Evolutionary conservation across 805 yeast genomes (phyloP).

Genomic region (Myxozyma mucilagina): DNA sequence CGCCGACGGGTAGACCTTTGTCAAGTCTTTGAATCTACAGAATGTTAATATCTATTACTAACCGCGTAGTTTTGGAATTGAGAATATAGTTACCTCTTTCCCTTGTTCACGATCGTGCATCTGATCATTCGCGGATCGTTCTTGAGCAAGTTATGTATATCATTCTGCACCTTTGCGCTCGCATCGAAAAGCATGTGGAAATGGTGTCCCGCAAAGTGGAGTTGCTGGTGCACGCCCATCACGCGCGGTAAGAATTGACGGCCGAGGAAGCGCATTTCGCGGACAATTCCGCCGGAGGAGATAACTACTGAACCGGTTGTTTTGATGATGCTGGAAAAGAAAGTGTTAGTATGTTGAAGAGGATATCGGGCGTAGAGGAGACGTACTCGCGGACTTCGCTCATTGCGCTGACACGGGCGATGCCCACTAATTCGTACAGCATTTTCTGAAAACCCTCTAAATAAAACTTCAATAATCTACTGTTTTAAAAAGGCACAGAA

Average conservation of each 20-base stretch:
- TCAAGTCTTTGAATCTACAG: neutral
- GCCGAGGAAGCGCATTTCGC: constrained; percentile 79
- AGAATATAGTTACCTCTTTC: constrained; percentile 1
- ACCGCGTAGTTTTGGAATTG: neutral
- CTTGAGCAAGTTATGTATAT: constrained; percentile 73
- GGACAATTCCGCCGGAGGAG: constrained; percentile 89
- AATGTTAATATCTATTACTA: neutral
- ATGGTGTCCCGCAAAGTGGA: constrained; percentile 86
- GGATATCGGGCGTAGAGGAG: neutral
- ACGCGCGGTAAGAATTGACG: constrained; percentile 75
- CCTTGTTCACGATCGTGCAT: constrained; percentile 47
- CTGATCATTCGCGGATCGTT: constrained; percentile 90
- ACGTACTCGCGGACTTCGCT: constrained; percentile 61
- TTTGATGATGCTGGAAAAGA: constrained; percentile 43
- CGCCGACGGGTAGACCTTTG: neutral
- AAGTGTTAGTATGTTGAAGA: neutral
- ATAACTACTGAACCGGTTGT: constrained; percentile 82
- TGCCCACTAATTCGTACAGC: constrained; percentile 89
- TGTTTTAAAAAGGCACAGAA: neutral
- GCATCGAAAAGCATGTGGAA: constrained; percentile 85
- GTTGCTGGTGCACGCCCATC: constrained; percentile 80
- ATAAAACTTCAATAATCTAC: too few species aligned
- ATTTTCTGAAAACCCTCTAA: constrained; percentile 41
- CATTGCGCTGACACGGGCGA: constrained; percentile 72
- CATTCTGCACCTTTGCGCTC: constrained; percentile 81